Evolutionary conservation across 2,329 filamentous ascomycete species (phyloP).

Genomic region (Pseudophaeomoniella oleicola): DNA sequence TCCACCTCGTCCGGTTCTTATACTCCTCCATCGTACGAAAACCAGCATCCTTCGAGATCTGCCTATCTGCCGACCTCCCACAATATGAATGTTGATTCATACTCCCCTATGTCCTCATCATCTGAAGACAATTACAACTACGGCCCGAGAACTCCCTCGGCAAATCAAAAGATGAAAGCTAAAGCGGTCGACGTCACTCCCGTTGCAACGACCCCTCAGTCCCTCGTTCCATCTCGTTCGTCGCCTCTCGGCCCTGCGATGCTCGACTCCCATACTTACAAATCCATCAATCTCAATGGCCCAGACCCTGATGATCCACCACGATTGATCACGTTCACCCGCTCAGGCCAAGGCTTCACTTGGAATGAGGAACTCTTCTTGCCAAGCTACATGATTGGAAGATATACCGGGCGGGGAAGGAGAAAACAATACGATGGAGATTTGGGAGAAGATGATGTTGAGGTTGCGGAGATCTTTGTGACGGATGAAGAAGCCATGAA

Average conservation of each 20-base stretch:
- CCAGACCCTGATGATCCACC: conserved; percentile 12
- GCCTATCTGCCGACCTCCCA: conserved; percentile 2
- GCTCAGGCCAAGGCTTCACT: conserved; percentile 13
- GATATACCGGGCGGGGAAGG: conserved; percentile 9
- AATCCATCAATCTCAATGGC: conserved; percentile 13
- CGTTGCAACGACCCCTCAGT: conserved; percentile 7
- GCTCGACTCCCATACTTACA: conserved; percentile 13
- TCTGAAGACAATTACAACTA: not conserved
- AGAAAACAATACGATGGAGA: conserved; percentile 12
- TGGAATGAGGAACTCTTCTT: conserved; percentile 16
- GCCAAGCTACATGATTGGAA: conserved; percentile 12
- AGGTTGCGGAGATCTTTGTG: conserved; percentile 13
- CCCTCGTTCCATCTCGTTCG: conserved; percentile 5
- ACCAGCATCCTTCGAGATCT: conserved; percentile 2
- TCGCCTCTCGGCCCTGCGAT: conserved; percentile 13
- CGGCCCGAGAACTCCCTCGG: not conserved
- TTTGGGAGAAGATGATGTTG: conserved; percentile 11
- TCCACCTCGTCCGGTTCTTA: not conserved
- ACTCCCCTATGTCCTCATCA: not conserved
- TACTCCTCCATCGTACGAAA: not conserved
- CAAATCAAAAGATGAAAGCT: conserved; percentile 2
- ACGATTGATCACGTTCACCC: conserved; percentile 12
- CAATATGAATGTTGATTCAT: conserved; percentile 1
- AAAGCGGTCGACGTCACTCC: conserved; percentile 1
- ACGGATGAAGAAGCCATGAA: conserved; percentile 13